Evolutionary conservation across 805 yeast species (phyloP).

Genomic region (Candida verbasci): DNA sequence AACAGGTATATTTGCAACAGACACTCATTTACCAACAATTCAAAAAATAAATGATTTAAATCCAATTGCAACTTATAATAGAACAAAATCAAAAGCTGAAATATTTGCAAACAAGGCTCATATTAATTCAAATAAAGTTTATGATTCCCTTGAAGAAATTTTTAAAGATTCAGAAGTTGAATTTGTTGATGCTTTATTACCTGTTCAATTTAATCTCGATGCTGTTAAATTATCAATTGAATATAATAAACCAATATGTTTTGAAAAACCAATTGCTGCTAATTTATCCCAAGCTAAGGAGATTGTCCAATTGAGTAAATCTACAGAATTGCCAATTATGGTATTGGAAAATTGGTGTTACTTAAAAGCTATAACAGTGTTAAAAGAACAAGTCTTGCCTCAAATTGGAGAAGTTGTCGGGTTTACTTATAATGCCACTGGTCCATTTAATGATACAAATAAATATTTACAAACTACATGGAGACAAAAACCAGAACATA

Average conservation of each 20-base stretch:
- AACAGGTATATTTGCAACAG: slow-evolving; percentile 86
- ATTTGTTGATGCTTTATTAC: slow-evolving; percentile 79
- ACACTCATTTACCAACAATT: slow-evolving; percentile 74
- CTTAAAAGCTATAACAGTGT: slow-evolving; percentile 50
- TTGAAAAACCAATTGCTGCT: slow-evolving; percentile 95
- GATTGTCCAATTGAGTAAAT: slow-evolving; percentile 62
- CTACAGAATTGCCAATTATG: slow-evolving; percentile 63
- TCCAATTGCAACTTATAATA: slow-evolving; percentile 71
- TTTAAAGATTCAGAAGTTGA: slow-evolving; percentile 66
- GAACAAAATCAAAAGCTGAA: slow-evolving; percentile 82
- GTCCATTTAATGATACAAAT: slow-evolving; percentile 58
- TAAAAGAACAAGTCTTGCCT: slow-evolving; percentile 52
- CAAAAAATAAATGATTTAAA: slow-evolving; percentile 48
- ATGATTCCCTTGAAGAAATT: slow-evolving; percentile 58
- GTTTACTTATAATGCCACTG: slow-evolving; percentile 71
- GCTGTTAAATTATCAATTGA: slow-evolving; percentile 67
- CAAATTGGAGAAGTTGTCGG: slow-evolving; percentile 71
- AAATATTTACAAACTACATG: slow-evolving; percentile 70
- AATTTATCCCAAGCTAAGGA: slow-evolving; percentile 73
- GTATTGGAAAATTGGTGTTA: slow-evolving; percentile 87
- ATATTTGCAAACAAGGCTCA: slow-evolving; percentile 65
- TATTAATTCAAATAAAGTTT: slow-evolving; percentile 53
- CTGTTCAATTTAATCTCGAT: slow-evolving; percentile 75
- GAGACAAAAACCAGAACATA: slow-evolving; percentile 88
- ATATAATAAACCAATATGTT: slow-evolving; percentile 69